Evolutionary conservation across 441 rosid species (phyloP).

Genomic region (Dalechampia spathulata): DNA sequence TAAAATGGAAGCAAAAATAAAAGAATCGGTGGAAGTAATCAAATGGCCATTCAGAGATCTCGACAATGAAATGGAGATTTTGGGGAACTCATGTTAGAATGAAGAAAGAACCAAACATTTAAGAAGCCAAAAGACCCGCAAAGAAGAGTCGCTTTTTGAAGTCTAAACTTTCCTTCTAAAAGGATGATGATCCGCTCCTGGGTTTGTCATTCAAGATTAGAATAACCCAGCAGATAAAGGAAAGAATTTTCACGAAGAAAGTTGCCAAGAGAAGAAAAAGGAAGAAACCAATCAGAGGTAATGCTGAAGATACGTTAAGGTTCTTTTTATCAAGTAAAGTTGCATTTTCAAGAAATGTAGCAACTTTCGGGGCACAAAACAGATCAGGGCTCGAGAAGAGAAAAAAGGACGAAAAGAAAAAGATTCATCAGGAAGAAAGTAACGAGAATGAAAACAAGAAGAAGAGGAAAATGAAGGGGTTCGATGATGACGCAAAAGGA

Average conservation of each 20-base stretch:
- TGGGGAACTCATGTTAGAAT: too few species aligned
- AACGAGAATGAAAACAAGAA: not conserved
- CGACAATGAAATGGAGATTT: too few species aligned
- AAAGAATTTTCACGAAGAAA: constrained; percentile 3
- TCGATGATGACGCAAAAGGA: constrained; percentile 20
- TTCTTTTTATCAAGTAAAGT: not conserved
- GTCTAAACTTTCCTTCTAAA: too few species aligned
- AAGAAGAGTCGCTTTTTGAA: too few species aligned
- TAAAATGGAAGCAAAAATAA: too few species aligned
- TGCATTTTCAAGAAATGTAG: constrained; percentile 1
- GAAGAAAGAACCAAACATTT: too few species aligned
- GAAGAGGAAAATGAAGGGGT: constrained; percentile 5
- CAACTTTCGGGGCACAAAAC: constrained; percentile 12
- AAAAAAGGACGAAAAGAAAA: not conserved
- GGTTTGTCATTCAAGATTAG: constrained; percentile 9
- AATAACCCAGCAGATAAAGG: constrained; percentile 7
- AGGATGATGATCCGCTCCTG: too few species aligned
- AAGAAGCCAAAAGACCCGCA: too few species aligned
- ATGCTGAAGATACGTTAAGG: constrained; percentile 3
- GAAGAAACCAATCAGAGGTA: constrained; percentile 10
- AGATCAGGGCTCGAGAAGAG: constrained; percentile 25
- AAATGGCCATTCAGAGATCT: too few species aligned
- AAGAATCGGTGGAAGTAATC: too few species aligned
- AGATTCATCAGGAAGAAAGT: not conserved
- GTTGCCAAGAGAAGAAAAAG: constrained; percentile 14